Conservation (phyloP, 2,329 filamentous ascomycete genomes). For the Penicillium sp. region DNA sequence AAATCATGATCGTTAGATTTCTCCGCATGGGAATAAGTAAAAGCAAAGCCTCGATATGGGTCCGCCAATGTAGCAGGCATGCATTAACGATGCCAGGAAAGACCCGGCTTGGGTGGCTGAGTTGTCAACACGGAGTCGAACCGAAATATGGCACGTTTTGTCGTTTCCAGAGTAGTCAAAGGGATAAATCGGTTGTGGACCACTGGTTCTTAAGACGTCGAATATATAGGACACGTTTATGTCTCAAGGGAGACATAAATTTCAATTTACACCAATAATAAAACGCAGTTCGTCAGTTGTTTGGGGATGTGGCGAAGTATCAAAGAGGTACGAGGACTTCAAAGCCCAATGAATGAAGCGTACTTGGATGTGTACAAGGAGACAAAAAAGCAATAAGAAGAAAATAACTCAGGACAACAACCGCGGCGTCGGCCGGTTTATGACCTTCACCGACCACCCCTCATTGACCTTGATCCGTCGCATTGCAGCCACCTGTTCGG, state of each 20-base stretch:
- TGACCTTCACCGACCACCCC: constrained; percentile 6
- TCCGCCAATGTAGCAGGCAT: constrained; percentile 71
- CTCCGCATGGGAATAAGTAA: constrained; percentile 65
- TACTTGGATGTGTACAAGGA: neutral
- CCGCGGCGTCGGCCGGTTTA: constrained; percentile 9
- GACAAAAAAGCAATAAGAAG: neutral
- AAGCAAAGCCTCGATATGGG: constrained; percentile 76
- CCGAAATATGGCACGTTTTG: neutral
- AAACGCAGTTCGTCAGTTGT: neutral
- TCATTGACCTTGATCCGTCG: neutral
- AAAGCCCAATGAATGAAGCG: constrained; percentile 2
- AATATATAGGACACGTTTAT: neutral
- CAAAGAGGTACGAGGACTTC: constrained; percentile 4
- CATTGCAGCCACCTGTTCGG: constrained; percentile 7
- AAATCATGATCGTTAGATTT: constrained; percentile 65
- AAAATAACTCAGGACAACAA: neutral
- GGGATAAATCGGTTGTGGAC: neutral
- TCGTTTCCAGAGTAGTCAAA: constrained; percentile 1
- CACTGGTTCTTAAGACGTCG: constrained; percentile 14
- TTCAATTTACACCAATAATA: constrained; percentile 3
- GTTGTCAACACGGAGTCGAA: constrained; percentile 6
- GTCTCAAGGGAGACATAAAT: neutral
- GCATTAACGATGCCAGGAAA: constrained; percentile 76
- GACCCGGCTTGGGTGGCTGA: constrained; percentile 62
- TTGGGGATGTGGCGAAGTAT: neutral